phyloP scores from a whole-genome alignment of 345 rosid species.

The Lepidium aucheri region DNA sequence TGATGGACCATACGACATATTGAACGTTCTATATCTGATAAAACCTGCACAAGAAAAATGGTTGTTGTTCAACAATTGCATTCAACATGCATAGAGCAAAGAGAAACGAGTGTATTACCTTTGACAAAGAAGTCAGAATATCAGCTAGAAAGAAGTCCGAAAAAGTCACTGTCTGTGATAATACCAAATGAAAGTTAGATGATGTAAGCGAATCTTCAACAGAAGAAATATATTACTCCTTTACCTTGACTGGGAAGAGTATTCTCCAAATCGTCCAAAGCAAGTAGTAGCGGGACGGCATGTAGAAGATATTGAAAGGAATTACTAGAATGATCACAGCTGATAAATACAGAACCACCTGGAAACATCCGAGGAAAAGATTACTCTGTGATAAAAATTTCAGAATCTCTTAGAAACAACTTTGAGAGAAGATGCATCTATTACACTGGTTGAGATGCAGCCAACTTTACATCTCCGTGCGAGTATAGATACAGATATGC shows the following conservation, averaged over 20 bases:
- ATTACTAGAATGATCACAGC: slow-evolving; percentile 61
- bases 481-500: slow-evolving; percentile 94
- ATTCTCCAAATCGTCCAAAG: slow-evolving; percentile 84
- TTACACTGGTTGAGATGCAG: slow-evolving; percentile 99
- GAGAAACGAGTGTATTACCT: slow-evolving; percentile 36
- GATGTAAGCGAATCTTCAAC: not conserved
- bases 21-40: slow-evolving; percentile 92
- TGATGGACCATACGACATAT: slow-evolving; percentile 91
- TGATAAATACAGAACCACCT: slow-evolving; percentile 75
- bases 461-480: slow-evolving; percentile 87
- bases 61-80: not conserved
- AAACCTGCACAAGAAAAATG: slow-evolving; percentile 44
- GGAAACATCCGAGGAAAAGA: slow-evolving; percentile 16
- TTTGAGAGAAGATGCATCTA: slow-evolving; percentile 73
- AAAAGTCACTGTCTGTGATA: slow-evolving; percentile 61
- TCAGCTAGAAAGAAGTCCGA: slow-evolving; percentile 93
- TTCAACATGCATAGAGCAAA: not conserved
- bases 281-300: slow-evolving; percentile 76
- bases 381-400: not conserved
- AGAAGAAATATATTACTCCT: not conserved
- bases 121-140: slow-evolving; percentile 89
- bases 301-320: slow-evolving; percentile 79
- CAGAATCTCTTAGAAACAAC: not conserved
- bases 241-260: slow-evolving; percentile 77
- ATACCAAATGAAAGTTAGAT: slow-evolving; percentile 3